Base-by-base conservation (phyloP, 2,329 filamentous ascomycete species). In the Aspergillus texensis region DNA sequence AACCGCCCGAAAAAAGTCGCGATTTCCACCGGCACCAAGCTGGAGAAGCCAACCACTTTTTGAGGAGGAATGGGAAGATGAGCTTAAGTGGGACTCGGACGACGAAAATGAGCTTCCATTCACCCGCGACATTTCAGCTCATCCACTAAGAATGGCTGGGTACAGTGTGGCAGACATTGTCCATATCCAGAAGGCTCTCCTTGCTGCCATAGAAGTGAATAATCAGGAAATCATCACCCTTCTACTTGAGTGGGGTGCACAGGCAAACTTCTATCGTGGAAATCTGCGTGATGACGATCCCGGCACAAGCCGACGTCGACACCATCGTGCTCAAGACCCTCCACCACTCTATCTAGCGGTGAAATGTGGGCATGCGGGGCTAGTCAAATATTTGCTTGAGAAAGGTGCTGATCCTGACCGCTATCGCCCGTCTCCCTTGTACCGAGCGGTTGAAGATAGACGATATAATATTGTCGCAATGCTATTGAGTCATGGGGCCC, bases 351-450 rank as follows among this genome's bases (percentile, higher is more conserved):
- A 34, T 28, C 1, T 34, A 11, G 56, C 56, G 1, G 26, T 58
- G 0, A 46, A 4, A 6, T 45, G 16, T 21, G 41, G 56, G 24
- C 16, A 58, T 30, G 6, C n/a, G 4, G 39, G 4, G 2, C 39
- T 58, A n/a, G 56, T 58, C 14, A 58, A 45, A 9, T 41, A 30
- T 2, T 16, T 46, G 36, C 39, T 58, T 1, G 24, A 58, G 16
- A 24, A 41, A 30, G 56, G 56, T 3, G 56, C 56, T 12, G 43
- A 58, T 19, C 24, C 56, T 4, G 41, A 58, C 24, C 56, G 41
- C 16, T 48, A 58, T n/a, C n/a, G 16, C 24, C 56, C 56, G 3
- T 58, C 56, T 8, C 41, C 56, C 3, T 8, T 58, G 56, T 58
- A 58, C 26, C 56, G 56, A 9, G 56, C 56, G 4, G 56, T 58